Evolutionary conservation across 352 stramenopile genomes (phyloP).

Genomic region (Phytophthora kernoviae): DNA sequence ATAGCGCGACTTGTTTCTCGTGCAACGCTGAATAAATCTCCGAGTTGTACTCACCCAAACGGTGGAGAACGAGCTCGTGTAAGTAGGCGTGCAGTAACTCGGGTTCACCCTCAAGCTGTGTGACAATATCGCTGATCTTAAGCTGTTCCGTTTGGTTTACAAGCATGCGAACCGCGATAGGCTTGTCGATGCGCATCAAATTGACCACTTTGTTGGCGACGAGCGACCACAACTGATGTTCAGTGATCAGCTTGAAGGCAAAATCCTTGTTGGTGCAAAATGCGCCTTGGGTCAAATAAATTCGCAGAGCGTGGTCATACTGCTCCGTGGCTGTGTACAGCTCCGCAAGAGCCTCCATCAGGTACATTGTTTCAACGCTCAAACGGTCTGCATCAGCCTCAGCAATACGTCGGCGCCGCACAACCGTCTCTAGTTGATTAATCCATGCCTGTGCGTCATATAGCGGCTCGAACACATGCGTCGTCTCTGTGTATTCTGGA

Average conservation of each 20-base stretch:
- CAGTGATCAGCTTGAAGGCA: constrained; percentile 83
- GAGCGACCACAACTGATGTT: constrained; percentile 81
- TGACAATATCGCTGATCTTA: constrained; percentile 77
- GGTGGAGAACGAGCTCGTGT: constrained; percentile 76
- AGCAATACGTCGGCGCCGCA: constrained; percentile 71
- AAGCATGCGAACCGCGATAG: constrained; percentile 74
- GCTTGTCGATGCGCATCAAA: constrained; percentile 78
- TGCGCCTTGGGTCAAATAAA: constrained; percentile 85
- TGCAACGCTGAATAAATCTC: constrained; percentile 77
- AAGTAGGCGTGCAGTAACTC: constrained; percentile 78
- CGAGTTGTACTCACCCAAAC: constrained; percentile 76
- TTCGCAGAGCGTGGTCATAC: constrained; percentile 81
- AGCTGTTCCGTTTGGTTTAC: constrained; percentile 83
- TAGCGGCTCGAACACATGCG: constrained; percentile 72
- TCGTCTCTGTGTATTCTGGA: constrained; percentile 76
- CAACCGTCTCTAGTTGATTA: constrained; percentile 78
- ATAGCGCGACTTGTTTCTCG: constrained; percentile 76
- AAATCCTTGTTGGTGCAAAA: constrained; percentile 88
- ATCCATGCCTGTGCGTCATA: constrained; percentile 86
- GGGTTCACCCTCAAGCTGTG: constrained; percentile 65
- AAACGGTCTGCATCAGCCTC: constrained; percentile 59
- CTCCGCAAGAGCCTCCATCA: constrained; percentile 84
- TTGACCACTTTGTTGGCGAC: constrained; percentile 82
- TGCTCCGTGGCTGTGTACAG: constrained; percentile 84
- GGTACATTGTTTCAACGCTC: constrained; percentile 80